Percentiles rank a stretch among this genome's conserved stretches.
Evolutionary conservation across 352 stramenopile species (phyloP).

Genomic region (Aphanomyces cochlioides): DNA sequence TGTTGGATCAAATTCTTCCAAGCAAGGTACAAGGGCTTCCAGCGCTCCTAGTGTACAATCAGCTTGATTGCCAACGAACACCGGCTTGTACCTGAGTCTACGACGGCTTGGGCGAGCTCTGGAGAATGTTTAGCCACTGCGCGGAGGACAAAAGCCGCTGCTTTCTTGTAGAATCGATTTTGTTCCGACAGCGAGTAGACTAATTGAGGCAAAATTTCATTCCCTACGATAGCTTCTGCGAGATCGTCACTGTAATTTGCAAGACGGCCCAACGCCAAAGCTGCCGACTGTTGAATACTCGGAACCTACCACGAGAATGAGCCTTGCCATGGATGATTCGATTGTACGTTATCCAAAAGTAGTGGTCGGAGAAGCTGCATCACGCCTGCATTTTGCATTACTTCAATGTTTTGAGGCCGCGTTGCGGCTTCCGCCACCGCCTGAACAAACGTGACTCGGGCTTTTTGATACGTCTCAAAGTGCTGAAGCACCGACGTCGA

Average conservation of each 20-base stretch:
- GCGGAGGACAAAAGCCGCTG: slow-evolving; percentile 90
- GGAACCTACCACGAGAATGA: slow-evolving; percentile 45
- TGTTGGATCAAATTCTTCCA: slow-evolving; percentile 94
- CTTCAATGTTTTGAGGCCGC: slow-evolving; percentile 94
- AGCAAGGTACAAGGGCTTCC: slow-evolving; percentile 88
- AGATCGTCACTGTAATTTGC: slow-evolving; percentile 95
- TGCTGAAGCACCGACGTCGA: slow-evolving; percentile 90
- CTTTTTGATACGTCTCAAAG: slow-evolving; percentile 96
- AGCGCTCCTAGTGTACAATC: slow-evolving; percentile 46
- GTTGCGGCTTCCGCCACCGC: slow-evolving; percentile 90
- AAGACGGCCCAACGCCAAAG: slow-evolving; percentile 88
- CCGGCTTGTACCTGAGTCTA: slow-evolving; percentile 65
- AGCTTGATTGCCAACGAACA: background rate
- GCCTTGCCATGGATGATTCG: background rate
- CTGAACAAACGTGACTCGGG: slow-evolving; percentile 92
- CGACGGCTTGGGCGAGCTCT: slow-evolving; percentile 91
- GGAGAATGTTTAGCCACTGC: slow-evolving; percentile 93
- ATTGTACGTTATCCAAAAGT: slow-evolving; percentile 89
- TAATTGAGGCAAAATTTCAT: slow-evolving; percentile 95
- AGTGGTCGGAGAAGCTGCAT: slow-evolving; percentile 93
- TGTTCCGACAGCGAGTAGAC: slow-evolving; percentile 94
- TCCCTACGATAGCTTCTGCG: slow-evolving; percentile 91
- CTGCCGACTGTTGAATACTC: slow-evolving; percentile 93
- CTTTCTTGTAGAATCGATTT: slow-evolving; percentile 96
- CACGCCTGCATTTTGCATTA: slow-evolving; percentile 95